Evolutionary conservation across 169 alveolate species (phyloP), one percentile per base, ranked within the genome.

Genomic region (Theileria parva): DNA sequence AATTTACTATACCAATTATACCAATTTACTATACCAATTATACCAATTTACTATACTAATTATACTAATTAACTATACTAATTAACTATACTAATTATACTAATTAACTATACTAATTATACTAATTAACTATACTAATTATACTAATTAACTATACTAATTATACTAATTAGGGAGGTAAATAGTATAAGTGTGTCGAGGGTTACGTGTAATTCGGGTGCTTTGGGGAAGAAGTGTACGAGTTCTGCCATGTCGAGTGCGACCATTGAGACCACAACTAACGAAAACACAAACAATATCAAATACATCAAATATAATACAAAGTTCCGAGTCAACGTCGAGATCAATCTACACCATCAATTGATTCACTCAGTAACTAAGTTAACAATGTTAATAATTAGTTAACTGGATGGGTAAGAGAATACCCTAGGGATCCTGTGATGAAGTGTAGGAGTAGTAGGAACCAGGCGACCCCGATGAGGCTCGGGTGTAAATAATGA

Each of bases 201-300:
- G 34, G 57, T n/a, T 61, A 64, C 89, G 23, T 77, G 32, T 30
- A 83, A 8, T 69, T 83, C 77, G n/a, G 85, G 89, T 15, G 87
- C 85, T 79, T 73, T 85, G 28, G 91, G 91, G 63, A 85, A 64
- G 71, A 85, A 71, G 75, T 85, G 91, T 19, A 85, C 91, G 66
- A 85, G 69, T 25, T 85, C 91, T 0, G 91, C 72, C 85, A 85
- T 65, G 66, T 85, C 91, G 30, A 78, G 70, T 9, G 79, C 87
- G 25, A 79, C 74, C 66, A 85, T 44, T 60, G 67, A 57, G 23
- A 77, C 61, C 2, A 85, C 73, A 13, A 65, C 30, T 70, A 85
- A 48, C 11, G 87, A 68, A 1, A 77, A 8, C 17, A 27, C 37
- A 76, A 51, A 85, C 39, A 85, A 65, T 8, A 77, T 81, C 66